phyloP scores from a whole-genome alignment of 805 yeast genomes.

The Spathaspora passalidarum region DNA sequence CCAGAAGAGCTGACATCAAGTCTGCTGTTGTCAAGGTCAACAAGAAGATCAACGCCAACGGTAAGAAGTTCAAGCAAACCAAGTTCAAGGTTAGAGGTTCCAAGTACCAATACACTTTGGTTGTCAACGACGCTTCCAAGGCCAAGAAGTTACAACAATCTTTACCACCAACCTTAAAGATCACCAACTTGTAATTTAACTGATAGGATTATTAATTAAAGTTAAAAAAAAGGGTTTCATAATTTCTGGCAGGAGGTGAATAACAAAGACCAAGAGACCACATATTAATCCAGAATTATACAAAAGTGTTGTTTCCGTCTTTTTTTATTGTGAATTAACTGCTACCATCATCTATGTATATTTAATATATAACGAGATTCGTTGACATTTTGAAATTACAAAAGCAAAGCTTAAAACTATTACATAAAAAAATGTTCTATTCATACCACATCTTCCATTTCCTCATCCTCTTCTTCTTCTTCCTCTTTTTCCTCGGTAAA shows the following conservation, averaged over 20 bases:
- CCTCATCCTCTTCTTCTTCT: conserved; percentile 65
- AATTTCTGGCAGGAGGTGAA: background rate
- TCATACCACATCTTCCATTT: conserved; percentile 66
- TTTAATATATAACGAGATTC: conserved; percentile 10
- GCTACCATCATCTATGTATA: conserved; percentile 9
- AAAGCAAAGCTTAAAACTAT: background rate
- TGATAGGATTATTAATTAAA: background rate
- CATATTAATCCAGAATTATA: background rate
- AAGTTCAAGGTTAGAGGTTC: conserved; percentile 99
- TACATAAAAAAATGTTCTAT: background rate
- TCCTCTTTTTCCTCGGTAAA: conserved; percentile 46
- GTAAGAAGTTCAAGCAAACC: conserved; percentile 87
- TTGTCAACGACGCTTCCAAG: conserved; percentile 92
- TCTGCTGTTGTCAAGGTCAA: conserved; percentile 93
- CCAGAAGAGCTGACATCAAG: conserved; percentile 93
- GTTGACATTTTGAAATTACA: background rate
- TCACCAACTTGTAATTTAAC: conserved; percentile 44
- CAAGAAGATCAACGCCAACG: conserved; percentile 75
- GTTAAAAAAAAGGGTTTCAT: background rate
- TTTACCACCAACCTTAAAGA: conserved; percentile 89
- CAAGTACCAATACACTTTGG: conserved; percentile 90
- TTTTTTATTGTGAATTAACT: conserved; percentile 1
- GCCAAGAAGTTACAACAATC: conserved; percentile 98
- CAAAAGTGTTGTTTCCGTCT: background rate
- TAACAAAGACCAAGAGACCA: background rate